phyloP scores from a whole-genome alignment of 2,329 filamentous ascomycete species.

The Penicillium sp. region DNA sequence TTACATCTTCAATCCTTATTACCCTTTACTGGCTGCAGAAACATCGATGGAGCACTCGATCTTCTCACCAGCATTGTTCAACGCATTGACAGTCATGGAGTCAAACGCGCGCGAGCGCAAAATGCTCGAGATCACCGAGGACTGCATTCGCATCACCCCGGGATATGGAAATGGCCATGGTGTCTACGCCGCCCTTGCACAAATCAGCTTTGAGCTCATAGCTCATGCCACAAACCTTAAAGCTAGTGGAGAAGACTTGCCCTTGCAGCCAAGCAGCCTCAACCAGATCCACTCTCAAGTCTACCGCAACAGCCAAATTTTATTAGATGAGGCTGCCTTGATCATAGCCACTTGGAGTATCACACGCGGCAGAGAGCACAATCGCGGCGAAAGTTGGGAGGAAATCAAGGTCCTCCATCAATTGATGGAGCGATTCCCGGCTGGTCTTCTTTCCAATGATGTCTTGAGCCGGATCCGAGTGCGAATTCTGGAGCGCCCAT shows the following conservation, averaged over 20 bases:
- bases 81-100: slow-evolving; percentile 42
- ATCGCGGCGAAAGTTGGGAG: slow-evolving; percentile 25
- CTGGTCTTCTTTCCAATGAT: slow-evolving; percentile 29
- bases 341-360: slow-evolving; percentile 43
- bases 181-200: slow-evolving; percentile 41
- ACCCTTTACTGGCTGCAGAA: slow-evolving; percentile 39
- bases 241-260: slow-evolving; percentile 26
- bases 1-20: slow-evolving; percentile 47
- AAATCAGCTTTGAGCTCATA: slow-evolving; percentile 43
- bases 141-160: slow-evolving; percentile 30
- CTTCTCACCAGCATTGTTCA: slow-evolving; percentile 46
- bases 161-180: slow-evolving; percentile 40
- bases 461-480: slow-evolving; percentile 31
- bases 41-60: slow-evolving; percentile 41
- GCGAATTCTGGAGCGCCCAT: slow-evolving; percentile 35
- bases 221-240: slow-evolving; percentile 40
- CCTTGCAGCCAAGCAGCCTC: slow-evolving; percentile 33
- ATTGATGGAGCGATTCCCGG: slow-evolving; percentile 33
- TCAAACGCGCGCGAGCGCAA: slow-evolving; percentile 44
- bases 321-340: slow-evolving; percentile 41
- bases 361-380: slow-evolving; percentile 32
- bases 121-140: slow-evolving; percentile 33
- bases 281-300: slow-evolving; percentile 44
- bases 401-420: slow-evolving; percentile 30
- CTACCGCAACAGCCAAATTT: slow-evolving; percentile 45